Base-by-base conservation (phyloP, 202 grass and related monocot genomes). In the Setaria viridis region DNA sequence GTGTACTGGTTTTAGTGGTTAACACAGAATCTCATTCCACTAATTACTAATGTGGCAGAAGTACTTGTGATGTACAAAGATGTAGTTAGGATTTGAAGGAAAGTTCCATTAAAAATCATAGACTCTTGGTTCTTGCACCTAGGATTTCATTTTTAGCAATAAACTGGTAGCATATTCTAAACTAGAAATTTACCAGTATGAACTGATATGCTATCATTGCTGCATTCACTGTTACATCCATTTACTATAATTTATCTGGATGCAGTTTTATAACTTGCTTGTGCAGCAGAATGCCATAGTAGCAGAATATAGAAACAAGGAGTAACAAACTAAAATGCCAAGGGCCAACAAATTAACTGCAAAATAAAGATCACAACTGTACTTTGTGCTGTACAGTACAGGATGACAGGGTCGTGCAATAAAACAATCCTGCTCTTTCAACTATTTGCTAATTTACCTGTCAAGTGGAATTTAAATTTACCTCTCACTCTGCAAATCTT, bases 401-500 rank as follows among this genome's bases (percentile, higher is more conserved):
- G 6, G 84, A 50, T 66, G 56, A 25, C 50, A 79, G 9, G 60
- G 47, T 5, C 77, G 19, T 15, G 11, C 21, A 71, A 37, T 59
- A 82, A 77, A 82, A 56, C 62, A 82, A 77, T 63, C 47, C 30
- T 39, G 55, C 32, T 68, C 9, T 7, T 76, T 83, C 39, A 71
- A 60, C 14, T 56, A 45, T 55, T 29, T 29, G 68, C 69, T 76
- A 68, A 57, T 72, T 60, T 85, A 25, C 68, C 34, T 86, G 48
- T 62, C 76, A 84, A 43, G 30, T 67, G 17, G 74, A 72, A 60
- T 58, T 76, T 64, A 74, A 37, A 64, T 76, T 63, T 71, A 66
- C 72, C 15, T 60, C 78, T 67, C 60, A 84, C 80, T 84, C 56
- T 60, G 72, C 65, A 73, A 77, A 76, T 62, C 16, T 77, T 85